phyloP scores from a whole-genome alignment of 1,284 basidiomycete species.

The Anthracocystis panici-leucophaei region DNA sequence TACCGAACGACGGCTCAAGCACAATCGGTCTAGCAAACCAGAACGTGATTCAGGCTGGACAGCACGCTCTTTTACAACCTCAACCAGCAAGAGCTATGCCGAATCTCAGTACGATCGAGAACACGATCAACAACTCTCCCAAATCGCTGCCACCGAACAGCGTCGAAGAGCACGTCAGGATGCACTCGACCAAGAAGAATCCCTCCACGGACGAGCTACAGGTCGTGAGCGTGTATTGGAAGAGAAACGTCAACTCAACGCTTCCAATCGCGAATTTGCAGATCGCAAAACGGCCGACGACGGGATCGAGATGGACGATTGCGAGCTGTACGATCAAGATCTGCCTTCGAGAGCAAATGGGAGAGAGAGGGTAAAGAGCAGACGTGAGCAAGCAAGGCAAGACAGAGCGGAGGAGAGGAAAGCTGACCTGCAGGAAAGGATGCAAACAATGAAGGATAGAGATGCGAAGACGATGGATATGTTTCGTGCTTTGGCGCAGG shows the following conservation, averaged over 20 bases:
- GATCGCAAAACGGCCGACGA: constrained; percentile 40
- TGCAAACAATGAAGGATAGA: constrained; percentile 38
- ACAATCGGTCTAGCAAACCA: constrained; percentile 1
- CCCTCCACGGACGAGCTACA: constrained; percentile 39
- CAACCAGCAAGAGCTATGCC: constrained; percentile 5
- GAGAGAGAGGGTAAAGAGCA: constrained; percentile 14
- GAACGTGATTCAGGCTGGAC: constrained; percentile 28
- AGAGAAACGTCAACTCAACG: constrained; percentile 26
- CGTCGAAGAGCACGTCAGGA: constrained; percentile 10
- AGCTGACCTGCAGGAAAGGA: constrained; percentile 32
- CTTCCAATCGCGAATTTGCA: constrained; percentile 48
- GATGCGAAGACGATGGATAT: constrained; percentile 55
- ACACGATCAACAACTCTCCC: constrained; percentile 11
- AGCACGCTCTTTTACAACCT: neutral
- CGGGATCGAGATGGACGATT: constrained; percentile 52
- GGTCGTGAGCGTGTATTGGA: constrained; percentile 54
- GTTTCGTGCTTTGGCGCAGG: constrained; percentile 45
- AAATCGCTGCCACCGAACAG: constrained; percentile 4
- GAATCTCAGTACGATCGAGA: constrained; percentile 25
- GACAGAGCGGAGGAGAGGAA: constrained; percentile 21
- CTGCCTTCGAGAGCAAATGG: constrained; percentile 4
- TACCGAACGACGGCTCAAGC: constrained; percentile 26
- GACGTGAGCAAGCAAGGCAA: constrained; percentile 16
- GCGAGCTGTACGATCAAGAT: constrained; percentile 29
- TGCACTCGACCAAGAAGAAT: constrained; percentile 16